Conservation (phyloP, 2,329 filamentous ascomycete species). For the Amylocarpus encephaloides region DNA sequence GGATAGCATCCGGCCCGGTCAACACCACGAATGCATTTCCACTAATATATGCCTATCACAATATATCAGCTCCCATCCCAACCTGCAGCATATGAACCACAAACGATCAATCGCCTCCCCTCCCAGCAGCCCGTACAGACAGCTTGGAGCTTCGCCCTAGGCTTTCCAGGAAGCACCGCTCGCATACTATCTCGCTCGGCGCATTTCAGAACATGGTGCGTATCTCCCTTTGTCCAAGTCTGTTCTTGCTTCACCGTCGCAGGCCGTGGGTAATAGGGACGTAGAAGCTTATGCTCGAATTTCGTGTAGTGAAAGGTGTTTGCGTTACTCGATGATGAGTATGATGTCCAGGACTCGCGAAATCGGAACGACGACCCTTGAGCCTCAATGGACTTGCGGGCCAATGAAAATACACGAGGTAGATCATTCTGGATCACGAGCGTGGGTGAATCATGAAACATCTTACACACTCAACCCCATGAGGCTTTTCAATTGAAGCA, state of each 20-base stretch:
- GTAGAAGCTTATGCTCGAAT: conserved; percentile 2
- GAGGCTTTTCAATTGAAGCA: background rate
- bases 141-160: conserved; percentile 71
- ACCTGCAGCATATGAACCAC: conserved; percentile 23
- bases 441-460: background rate
- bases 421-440: conserved; percentile 2
- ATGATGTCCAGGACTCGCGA: background rate
- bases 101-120: conserved; percentile 64
- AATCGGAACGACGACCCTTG: conserved; percentile 3
- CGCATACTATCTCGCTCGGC: conserved; percentile 51
- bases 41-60: conserved; percentile 71
- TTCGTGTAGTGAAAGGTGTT: background rate
- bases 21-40: conserved; percentile 84
- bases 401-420: background rate
- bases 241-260: background rate
- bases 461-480: background rate
- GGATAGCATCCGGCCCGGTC: conserved; percentile 61
- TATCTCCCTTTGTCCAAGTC: background rate
- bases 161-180: conserved; percentile 72
- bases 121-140: conserved; percentile 70
- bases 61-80: background rate
- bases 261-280: background rate
- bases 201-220: conserved; percentile 11
- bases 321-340: background rate
- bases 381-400: background rate